These are phyloP conservation scores for Termitomyces eurrhizus DNA, from an alignment of 768 basidiomycete species.

Conservation along the genomic window DNA sequence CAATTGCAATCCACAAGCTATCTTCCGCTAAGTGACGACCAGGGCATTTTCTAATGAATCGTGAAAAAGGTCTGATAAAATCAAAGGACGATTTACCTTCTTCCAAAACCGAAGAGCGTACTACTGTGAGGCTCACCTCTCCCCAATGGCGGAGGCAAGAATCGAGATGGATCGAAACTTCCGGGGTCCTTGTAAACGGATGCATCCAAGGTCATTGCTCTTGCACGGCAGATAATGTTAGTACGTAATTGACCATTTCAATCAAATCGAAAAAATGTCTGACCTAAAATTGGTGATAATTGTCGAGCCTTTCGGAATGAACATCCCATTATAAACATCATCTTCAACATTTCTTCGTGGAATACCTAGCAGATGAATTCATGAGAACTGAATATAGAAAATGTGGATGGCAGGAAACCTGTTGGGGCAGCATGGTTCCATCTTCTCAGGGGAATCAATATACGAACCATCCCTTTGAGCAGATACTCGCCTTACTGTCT, in stretches of 20 bases:
- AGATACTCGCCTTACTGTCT: slow-evolving; percentile 6
- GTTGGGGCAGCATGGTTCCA: slow-evolving; percentile 4
- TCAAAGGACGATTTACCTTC: slow-evolving; percentile 1
- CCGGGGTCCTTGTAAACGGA: slow-evolving; percentile 8
- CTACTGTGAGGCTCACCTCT: slow-evolving; percentile 9
- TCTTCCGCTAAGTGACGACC: slow-evolving; percentile 37
- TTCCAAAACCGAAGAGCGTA: slow-evolving; percentile 12
- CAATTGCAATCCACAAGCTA: slow-evolving; percentile 26
- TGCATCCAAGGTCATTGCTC: slow-evolving; percentile 13
- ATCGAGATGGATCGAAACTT: slow-evolving; percentile 11
- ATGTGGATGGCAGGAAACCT: background rate
- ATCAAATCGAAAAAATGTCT: background rate
- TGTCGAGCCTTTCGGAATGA: slow-evolving; percentile 12
- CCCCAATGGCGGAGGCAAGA: slow-evolving; percentile 9
- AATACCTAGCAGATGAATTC: background rate
- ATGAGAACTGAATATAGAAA: background rate
- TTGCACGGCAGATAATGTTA: background rate
- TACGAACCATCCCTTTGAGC: too few relatives aligned
- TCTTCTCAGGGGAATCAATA: background rate
- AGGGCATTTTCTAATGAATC: slow-evolving; percentile 23
- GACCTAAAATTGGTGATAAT: slow-evolving; percentile 13
- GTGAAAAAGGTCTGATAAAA: background rate
- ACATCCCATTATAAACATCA: slow-evolving; percentile 15
- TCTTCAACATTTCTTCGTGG: slow-evolving; percentile 10
- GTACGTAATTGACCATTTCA: too few relatives aligned